phyloP scores from a whole-genome alignment of 108 stramenopile genomes.

The Aurantiochytrium sp. region DNA sequence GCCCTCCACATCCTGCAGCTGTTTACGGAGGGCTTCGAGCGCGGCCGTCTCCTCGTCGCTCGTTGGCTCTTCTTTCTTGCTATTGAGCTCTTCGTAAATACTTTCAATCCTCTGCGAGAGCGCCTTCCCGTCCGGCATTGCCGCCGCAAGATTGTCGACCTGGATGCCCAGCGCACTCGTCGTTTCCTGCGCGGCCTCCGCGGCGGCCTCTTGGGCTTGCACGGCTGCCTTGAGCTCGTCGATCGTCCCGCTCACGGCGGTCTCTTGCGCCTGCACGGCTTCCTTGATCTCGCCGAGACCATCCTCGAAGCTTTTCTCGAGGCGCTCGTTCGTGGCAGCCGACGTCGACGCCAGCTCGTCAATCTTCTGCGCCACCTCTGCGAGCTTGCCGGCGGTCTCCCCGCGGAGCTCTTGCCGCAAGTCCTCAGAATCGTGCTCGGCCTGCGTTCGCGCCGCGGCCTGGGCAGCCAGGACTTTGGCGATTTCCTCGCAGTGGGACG shows the following conservation, averaged over 20 bases:
- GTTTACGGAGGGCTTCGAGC: too few relatives aligned
- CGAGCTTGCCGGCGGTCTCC: too few relatives aligned
- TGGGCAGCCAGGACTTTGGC: background rate
- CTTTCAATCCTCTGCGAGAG: background rate
- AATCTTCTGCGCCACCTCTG: too few relatives aligned
- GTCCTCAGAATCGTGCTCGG: background rate
- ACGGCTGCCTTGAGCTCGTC: too few relatives aligned
- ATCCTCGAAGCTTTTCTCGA: too few relatives aligned
- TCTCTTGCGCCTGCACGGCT: background rate
- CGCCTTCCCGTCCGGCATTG: background rate
- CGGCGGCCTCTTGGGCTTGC: background rate
- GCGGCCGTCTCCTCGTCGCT: background rate
- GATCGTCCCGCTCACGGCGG: too few relatives aligned
- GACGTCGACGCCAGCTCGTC: too few relatives aligned
- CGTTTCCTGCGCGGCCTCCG: background rate
- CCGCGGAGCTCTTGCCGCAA: background rate
- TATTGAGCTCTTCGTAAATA: background rate
- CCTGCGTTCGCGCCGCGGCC: background rate
- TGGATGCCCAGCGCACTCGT: background rate
- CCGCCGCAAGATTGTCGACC: background rate
- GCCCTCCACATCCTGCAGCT: too few relatives aligned
- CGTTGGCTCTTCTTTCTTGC: background rate
- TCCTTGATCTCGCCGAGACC: too few relatives aligned
- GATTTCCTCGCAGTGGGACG: background rate
- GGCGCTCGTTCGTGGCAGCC: too few relatives aligned